Evolutionary conservation across 805 yeast species (phyloP), one percentile per base, ranked within the genome.

Genomic region (Pichia phayaonensis): DNA sequence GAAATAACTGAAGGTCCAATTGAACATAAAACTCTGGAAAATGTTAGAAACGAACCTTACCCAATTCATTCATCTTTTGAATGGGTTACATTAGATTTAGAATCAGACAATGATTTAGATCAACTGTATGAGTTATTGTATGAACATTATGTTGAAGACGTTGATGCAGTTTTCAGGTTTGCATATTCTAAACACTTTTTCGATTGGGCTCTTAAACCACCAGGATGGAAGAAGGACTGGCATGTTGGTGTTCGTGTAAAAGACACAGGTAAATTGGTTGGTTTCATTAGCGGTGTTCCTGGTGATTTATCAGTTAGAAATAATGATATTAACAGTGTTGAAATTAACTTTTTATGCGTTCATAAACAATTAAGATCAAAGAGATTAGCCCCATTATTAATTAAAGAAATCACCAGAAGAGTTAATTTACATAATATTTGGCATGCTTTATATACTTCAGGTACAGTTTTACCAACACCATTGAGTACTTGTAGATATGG

Each of bases 381-480:
- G 67, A 81, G 99, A 60, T 75, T 94, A 64, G 90, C 99, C 0
- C 99, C 99, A 1, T 86, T 94, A 13, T 72, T 94, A 61, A 94
- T 94, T 67, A 86, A 86, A 61, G 99, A 94, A 68, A 85, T 94
- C 57, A 94, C 98, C 4, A 78, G 99, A 64, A 77, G 98, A 58
- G 94, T 94, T 56, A 92, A 94, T 68, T 76, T 79, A 55, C 74
- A 76, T 42, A 80, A 86, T 52, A 86, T 90, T 53, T 94, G 97
- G 96, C 97, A 90, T 67, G 99, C 98, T 0, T 75, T 94, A 53
- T 89, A 88, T 68, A 92, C 99, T 11, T 96, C 92, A 0, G 99
- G 98, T 12, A 81, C 83, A 3, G 83, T 89, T 2, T 73, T 94
- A 51, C 99, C 99, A 22, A 82, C 90, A n/a, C 99, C 99, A 0